Evolutionary conservation across 2,329 filamentous ascomycete genomes (phyloP).

Genomic region (Bipolaris victoriae): DNA sequence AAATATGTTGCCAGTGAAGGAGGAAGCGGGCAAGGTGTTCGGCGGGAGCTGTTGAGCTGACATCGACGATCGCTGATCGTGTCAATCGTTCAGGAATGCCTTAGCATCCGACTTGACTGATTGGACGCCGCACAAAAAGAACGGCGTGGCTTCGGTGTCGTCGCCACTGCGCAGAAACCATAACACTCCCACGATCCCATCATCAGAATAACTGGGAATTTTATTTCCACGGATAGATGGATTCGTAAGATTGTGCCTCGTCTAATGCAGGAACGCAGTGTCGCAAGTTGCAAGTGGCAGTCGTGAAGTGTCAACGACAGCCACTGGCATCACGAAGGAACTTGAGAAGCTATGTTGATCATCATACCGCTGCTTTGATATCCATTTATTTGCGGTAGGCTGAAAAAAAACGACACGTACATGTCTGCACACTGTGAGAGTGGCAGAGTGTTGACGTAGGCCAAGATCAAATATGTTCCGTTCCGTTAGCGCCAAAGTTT

Average conservation of each 20-base stretch:
- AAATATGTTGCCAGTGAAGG: neutral
- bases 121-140: slow-evolving; percentile 1
- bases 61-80: neutral
- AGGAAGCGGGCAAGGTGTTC: neutral
- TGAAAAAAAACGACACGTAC: too few species aligned
- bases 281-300: too few species aligned
- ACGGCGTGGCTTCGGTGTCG: slow-evolving; percentile 1
- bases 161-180: neutral
- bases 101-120: neutral
- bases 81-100: neutral
- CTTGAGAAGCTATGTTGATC: too few species aligned
- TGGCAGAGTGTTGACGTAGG: too few species aligned
- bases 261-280: too few species aligned
- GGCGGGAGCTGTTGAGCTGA: neutral
- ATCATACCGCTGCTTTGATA: too few species aligned
- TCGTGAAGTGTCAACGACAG: too few species aligned
- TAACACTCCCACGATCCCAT: neutral
- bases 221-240: neutral
- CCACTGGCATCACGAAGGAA: too few species aligned
- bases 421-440: too few species aligned
- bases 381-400: too few species aligned
- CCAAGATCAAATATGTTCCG: too few species aligned
- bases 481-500: too few species aligned
- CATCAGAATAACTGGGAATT: neutral
- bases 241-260: neutral